Percentiles rank a stretch among this genome's conserved stretches.
Evolutionary conservation across 106 monocot species (phyloP).

Genomic region (Dioscorea dumetorum): DNA sequence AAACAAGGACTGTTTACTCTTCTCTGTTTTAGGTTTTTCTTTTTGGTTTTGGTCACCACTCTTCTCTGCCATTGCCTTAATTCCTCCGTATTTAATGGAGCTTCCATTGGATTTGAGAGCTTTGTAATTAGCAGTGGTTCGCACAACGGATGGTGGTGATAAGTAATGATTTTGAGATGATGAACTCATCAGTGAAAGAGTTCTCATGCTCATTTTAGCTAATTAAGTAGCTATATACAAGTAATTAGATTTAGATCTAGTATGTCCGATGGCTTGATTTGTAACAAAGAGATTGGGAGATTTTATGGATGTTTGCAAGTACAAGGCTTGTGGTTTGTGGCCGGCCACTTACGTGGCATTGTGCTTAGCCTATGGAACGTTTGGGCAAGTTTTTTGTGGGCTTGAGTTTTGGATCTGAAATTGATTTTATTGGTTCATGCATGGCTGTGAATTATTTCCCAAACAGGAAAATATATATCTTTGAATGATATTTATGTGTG

Average conservation of each 20-base stretch:
- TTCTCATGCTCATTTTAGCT: slow-evolving; percentile 28
- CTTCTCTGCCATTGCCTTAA: slow-evolving; percentile 33
- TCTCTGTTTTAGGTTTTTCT: slow-evolving; percentile 7
- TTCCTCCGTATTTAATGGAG: slow-evolving; percentile 9
- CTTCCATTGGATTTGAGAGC: slow-evolving; percentile 11
- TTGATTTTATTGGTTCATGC: no score
- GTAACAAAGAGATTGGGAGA: not conserved
- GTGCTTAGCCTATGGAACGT: slow-evolving; percentile 4
- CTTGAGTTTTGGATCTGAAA: no score
- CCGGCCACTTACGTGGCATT: slow-evolving; percentile 17
- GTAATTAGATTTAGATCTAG: not conserved
- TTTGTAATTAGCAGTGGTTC: not conserved
- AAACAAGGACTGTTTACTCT: slow-evolving; percentile 63
- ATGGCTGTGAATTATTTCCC: no score
- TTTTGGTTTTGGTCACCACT: slow-evolving; percentile 12
- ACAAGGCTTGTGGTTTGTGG: slow-evolving; percentile 9
- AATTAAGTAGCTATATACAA: not conserved
- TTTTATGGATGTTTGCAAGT: not conserved
- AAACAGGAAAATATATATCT: no score
- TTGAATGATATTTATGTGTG: no score
- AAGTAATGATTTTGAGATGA: slow-evolving; percentile 30
- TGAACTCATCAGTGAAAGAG: slow-evolving; percentile 48
- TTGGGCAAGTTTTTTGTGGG: no score
- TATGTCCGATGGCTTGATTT: not conserved
- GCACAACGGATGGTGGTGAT: slow-evolving; percentile 12